Evolutionary conservation across 257 asterid species (phyloP).

Genomic region (Mentha longifolia): DNA sequence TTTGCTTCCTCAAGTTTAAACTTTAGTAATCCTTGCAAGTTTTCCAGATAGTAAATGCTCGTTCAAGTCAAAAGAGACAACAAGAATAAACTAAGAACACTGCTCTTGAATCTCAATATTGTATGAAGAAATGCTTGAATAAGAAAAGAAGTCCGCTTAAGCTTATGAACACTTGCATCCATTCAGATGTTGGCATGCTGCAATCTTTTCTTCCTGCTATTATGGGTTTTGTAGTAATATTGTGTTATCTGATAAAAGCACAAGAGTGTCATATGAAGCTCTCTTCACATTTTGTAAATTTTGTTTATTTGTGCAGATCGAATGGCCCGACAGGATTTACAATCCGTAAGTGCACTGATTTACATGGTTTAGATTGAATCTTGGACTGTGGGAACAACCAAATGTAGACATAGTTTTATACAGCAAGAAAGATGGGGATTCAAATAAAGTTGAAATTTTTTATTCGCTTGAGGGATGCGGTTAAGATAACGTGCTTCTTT

Average conservation of each 20-base stretch:
- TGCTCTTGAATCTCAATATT: background rate
- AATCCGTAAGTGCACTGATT: slow-evolving; percentile 67
- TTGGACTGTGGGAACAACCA: slow-evolving; percentile 9
- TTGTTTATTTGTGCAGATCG: slow-evolving; percentile 59
- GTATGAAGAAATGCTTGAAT: background rate
- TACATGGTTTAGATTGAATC: slow-evolving; percentile 16
- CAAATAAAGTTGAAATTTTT: slow-evolving; percentile 8
- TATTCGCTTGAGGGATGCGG: slow-evolving; percentile 15
- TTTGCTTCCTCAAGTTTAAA: background rate
- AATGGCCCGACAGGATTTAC: slow-evolving; percentile 69
- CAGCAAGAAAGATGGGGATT: slow-evolving; percentile 2
- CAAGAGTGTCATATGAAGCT: slow-evolving; percentile 32
- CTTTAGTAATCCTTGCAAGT: background rate
- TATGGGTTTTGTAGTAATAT: slow-evolving; percentile 1
- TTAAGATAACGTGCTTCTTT: slow-evolving; percentile 18
- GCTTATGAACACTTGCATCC: slow-evolving; percentile 17
- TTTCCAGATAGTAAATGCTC: background rate
- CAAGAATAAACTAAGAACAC: background rate
- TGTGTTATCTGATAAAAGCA: background rate
- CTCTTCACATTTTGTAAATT: slow-evolving; percentile 17
- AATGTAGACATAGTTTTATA: slow-evolving; percentile 5
- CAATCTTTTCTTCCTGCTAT: slow-evolving; percentile 14
- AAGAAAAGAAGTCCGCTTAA: background rate
- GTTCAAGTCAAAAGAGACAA: background rate
- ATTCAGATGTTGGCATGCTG: background rate